phyloP scores from a whole-genome alignment of 1,284 basidiomycete genomes.

The Retiboletus flavoniger region DNA sequence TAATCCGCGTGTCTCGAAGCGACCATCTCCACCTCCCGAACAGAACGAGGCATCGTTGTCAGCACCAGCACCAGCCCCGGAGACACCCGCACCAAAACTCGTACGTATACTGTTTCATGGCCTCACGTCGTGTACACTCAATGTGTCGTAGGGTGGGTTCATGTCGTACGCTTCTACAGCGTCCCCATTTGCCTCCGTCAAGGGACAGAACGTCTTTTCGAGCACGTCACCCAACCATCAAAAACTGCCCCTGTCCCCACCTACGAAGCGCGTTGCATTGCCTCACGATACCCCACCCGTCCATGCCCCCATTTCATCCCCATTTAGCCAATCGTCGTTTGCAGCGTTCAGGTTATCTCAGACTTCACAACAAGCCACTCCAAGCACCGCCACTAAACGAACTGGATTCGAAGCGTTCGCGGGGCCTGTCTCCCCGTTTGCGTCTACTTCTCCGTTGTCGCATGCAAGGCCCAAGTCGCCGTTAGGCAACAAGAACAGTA shows the following conservation, averaged over 20 bases:
- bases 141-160: conserved; percentile 53
- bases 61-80: conserved; percentile 13
- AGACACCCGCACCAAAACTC: conserved; percentile 43
- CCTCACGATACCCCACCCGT: conserved; percentile 24
- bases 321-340: conserved; percentile 28
- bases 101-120: conserved; percentile 37
- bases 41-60: conserved; percentile 34
- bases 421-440: conserved; percentile 60
- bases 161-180: conserved; percentile 69
- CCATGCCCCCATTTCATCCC: conserved; percentile 22
- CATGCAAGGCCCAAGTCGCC: conserved; percentile 51
- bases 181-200: conserved; percentile 68
- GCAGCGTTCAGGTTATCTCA: conserved; percentile 29
- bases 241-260: conserved; percentile 17
- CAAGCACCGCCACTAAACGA: conserved; percentile 44
- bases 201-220: conserved; percentile 62
- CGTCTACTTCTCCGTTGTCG: conserved; percentile 34
- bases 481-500: conserved; percentile 31
- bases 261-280: conserved; percentile 15
- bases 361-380: conserved; percentile 23
- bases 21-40: conserved; percentile 68
- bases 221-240: conserved; percentile 37
- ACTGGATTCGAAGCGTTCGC: conserved; percentile 66
- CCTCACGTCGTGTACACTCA: conserved; percentile 7
- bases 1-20: conserved; percentile 53